These are phyloP conservation scores for Coprinopsis marcescibilis DNA, from an alignment of 768 basidiomycete genomes.

Conservation along the genomic window DNA sequence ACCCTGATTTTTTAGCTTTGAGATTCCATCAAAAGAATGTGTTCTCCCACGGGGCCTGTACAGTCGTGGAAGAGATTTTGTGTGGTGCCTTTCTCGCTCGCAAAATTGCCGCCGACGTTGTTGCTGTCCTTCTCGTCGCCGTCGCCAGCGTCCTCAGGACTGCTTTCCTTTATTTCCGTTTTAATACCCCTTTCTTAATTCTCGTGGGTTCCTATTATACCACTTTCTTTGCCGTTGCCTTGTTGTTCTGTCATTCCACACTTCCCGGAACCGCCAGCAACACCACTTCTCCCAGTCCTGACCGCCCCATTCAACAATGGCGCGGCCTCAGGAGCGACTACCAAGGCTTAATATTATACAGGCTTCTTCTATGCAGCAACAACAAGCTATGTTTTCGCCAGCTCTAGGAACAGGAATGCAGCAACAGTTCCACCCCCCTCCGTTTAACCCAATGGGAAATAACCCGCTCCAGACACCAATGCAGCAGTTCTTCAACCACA, in stretches of 20 bases:
- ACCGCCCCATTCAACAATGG: conserved; percentile 22
- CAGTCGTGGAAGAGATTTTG: no score
- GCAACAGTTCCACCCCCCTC: conserved; percentile 47
- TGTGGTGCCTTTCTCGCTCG: no score
- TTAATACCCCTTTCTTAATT: background rate
- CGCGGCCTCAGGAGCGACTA: conserved; percentile 45
- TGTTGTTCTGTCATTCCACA: background rate
- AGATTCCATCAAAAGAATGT: no score
- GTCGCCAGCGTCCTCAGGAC: background rate
- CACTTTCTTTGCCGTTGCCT: background rate
- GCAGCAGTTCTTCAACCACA: conserved; percentile 58
- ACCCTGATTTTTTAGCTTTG: no score
- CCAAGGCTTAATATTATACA: conserved; percentile 56
- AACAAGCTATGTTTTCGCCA: conserved; percentile 58
- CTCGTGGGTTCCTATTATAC: background rate
- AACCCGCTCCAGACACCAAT: conserved; percentile 65
- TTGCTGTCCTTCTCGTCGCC: no score
- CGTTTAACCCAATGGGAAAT: conserved; percentile 37
- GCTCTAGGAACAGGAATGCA: conserved; percentile 56
- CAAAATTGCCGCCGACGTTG: no score
- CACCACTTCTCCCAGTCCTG: background rate
- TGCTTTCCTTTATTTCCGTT: background rate
- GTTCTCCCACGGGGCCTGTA: no score
- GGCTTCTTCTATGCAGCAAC: conserved; percentile 51
- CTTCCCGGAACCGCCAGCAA: conserved; percentile 2